These are phyloP conservation scores for Chamaecrista fasciculata DNA, from an alignment of 306 rosid species.

Conservation along the genomic window DNA sequence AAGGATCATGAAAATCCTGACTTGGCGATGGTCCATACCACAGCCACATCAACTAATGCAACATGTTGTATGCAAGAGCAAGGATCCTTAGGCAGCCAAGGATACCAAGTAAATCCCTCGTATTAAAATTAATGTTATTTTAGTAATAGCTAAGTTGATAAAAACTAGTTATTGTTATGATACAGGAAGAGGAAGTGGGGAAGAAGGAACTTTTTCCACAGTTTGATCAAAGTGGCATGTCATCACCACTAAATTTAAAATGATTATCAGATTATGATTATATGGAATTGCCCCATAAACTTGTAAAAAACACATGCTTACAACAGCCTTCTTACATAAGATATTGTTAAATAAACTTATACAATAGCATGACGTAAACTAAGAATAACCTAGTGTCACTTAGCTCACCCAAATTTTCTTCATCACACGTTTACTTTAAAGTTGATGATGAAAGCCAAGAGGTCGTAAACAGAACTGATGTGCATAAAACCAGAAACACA, in stretches of 20 bases:
- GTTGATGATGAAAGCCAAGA: not conserved
- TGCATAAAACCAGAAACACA: not conserved
- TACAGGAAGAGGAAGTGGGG: not conserved
- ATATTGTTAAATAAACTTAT: not conserved
- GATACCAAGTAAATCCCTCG: not conserved
- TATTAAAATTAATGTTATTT: not conserved
- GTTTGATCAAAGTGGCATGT: slow-evolving; percentile 1
- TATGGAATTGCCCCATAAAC: not conserved
- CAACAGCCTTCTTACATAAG: not conserved
- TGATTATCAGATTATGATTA: not conserved
- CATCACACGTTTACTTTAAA: not conserved
- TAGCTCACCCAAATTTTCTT: not conserved
- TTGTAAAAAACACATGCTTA: not conserved
- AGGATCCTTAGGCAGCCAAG: not conserved
- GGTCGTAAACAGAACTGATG: not conserved
- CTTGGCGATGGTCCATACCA: not conserved
- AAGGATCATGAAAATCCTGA: not conserved
- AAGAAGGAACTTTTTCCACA: not conserved
- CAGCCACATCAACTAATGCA: not conserved
- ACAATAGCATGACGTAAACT: not conserved
- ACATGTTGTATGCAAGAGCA: not conserved
- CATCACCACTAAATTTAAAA: not conserved
- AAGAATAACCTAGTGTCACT: not conserved
- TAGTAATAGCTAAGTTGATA: not conserved
- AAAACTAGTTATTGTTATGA: not conserved